These are phyloP conservation scores for Trichoderma cornu-damae DNA, from an alignment of 2,329 filamentous ascomycete species.

Conservation along the genomic window DNA sequence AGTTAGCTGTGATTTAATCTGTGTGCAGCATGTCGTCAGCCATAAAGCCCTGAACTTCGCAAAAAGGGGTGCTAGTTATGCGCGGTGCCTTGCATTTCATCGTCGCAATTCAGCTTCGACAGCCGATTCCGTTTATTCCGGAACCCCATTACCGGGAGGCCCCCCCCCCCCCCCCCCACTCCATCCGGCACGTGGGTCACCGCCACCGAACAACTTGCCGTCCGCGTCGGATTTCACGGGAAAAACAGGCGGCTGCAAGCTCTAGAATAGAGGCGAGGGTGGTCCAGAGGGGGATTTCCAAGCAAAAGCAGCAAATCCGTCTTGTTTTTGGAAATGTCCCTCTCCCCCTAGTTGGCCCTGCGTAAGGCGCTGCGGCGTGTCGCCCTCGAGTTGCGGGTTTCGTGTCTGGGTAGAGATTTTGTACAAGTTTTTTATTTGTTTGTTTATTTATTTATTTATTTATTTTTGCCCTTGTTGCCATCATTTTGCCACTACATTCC, in stretches of 20 bases:
- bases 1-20: background rate
- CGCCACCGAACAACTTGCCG: background rate
- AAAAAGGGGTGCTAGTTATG: too few relatives aligned
- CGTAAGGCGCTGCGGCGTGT: background rate
- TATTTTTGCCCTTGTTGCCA: too few relatives aligned
- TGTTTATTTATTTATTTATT: too few relatives aligned
- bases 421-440: too few relatives aligned
- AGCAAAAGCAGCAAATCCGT: background rate
- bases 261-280: background rate
- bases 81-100: background rate
- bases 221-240: background rate
- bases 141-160: background rate
- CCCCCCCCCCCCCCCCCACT: too few relatives aligned
- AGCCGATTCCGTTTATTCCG: constrained; percentile 15
- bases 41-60: too few relatives aligned
- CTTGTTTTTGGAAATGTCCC: background rate
- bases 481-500: background rate
- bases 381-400: background rate
- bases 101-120: background rate
- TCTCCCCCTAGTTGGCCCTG: background rate
- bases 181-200: background rate
- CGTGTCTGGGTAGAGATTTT: background rate
- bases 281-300: background rate
- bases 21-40: background rate
- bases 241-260: background rate